Evolutionary conservation across 140 eudicot genomes (phyloP).

Genomic region (Flaveria floridana): DNA sequence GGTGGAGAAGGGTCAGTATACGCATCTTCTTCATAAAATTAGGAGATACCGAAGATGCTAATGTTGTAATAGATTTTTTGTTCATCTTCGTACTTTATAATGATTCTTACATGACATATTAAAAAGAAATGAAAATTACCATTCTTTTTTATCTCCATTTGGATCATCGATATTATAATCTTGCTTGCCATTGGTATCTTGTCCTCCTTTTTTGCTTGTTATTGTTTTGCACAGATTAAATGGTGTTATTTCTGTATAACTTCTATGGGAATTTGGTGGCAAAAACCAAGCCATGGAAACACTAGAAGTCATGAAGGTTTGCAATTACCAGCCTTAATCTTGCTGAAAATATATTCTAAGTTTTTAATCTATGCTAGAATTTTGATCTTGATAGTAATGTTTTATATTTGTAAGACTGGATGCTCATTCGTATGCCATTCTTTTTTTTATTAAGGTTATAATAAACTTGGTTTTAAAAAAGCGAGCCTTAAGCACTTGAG

Average conservation of each 20-base stretch:
- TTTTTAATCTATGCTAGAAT: background rate
- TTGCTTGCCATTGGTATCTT: background rate
- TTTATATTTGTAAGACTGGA: conserved; percentile 17
- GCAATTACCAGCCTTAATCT: conserved; percentile 21
- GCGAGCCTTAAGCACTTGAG: background rate
- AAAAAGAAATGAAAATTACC: conserved; percentile 26
- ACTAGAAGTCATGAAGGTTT: conserved; percentile 29
- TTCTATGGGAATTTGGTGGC: background rate
- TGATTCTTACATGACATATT: conserved; percentile 18
- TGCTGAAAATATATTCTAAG: background rate
- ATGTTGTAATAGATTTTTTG: conserved; percentile 27
- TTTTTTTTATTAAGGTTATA: background rate
- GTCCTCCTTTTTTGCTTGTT: conserved; percentile 13
- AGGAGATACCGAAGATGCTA: conserved; percentile 57
- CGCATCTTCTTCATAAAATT: conserved; percentile 58
- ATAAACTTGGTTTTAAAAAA: background rate
- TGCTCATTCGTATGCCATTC: background rate
- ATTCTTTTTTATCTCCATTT: conserved; percentile 11
- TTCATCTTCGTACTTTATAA: conserved; percentile 16
- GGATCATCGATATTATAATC: background rate
- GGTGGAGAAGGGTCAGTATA: conserved; percentile 79
- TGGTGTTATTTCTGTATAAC: background rate
- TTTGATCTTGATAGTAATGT: conserved; percentile 14
- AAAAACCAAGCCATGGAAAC: background rate
- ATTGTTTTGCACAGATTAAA: conserved; percentile 23